Evolutionary conservation across 2,329 filamentous ascomycete species (phyloP).

Genomic region (Xenosphaeropsis pyriputrescens): DNA sequence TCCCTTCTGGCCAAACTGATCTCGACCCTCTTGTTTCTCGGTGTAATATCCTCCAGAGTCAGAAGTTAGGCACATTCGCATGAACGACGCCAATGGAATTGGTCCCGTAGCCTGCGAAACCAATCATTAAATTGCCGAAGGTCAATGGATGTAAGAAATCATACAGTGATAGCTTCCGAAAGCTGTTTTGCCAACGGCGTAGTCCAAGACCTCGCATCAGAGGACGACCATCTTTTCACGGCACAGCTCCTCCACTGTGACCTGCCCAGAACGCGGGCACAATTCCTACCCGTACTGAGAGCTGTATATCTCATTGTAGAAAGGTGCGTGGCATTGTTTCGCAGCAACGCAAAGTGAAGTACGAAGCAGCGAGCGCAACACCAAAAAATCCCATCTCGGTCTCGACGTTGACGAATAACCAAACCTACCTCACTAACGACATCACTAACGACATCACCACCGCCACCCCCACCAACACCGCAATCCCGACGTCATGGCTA

Average conservation of each 20-base stretch:
- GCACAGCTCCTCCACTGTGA: conserved; percentile 1
- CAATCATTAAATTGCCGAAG: neutral
- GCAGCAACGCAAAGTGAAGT: too few species aligned
- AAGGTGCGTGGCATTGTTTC: too few species aligned
- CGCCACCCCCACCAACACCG: neutral
- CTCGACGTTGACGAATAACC: conserved; percentile 1
- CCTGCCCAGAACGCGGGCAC: conserved; percentile 7
- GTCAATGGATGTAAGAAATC: conserved; percentile 3
- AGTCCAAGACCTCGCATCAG: conserved; percentile 50
- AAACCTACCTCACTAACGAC: conserved; percentile 1
- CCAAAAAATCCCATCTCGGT: conserved; percentile 2
- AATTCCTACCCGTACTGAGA: conserved; percentile 9
- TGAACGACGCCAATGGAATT: conserved; percentile 82
- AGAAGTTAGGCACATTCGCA: conserved; percentile 95
- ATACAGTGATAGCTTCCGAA: conserved; percentile 72
- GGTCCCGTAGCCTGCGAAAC: conserved; percentile 61
- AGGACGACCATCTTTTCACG: conserved; percentile 14
- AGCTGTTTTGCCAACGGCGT: conserved; percentile 83
- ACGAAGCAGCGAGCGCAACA: neutral
- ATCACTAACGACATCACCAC: conserved; percentile 4
- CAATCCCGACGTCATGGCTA: conserved; percentile 7
- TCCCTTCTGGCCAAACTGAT: conserved; percentile 85
- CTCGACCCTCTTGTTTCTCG: conserved; percentile 48
- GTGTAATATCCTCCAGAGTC: conserved; percentile 92
- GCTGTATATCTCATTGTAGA: conserved; percentile 15